Percentiles rank a stretch among this genome's conserved stretches.
Evolutionary conservation across 1,284 basidiomycete genomes (phyloP).

Genomic region (Trametes sp.): DNA sequence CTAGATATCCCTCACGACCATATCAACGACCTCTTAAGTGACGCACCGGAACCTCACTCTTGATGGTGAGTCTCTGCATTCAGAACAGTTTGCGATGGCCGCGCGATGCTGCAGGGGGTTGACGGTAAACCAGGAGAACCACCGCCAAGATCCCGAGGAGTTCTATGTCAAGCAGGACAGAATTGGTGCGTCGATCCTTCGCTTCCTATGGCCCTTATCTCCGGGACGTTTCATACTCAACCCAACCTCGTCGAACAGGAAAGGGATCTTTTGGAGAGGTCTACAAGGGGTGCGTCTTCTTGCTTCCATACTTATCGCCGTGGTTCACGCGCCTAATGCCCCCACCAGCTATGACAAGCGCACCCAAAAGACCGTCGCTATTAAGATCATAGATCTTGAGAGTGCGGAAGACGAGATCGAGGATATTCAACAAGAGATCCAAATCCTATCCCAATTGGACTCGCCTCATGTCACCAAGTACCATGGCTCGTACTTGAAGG

Average conservation of each 20-base stretch:
- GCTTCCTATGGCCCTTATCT: conserved; percentile 11
- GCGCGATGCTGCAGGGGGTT: conserved; percentile 16
- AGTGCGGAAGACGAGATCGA: conserved; percentile 99
- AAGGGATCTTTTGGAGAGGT: conserved; percentile 98
- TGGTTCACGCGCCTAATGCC: conserved; percentile 7
- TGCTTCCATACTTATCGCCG: conserved; percentile 12
- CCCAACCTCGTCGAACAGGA: conserved; percentile 54
- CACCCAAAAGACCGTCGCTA: conserved; percentile 92
- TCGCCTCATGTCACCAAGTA: conserved; percentile 97
- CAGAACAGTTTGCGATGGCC: conserved; percentile 17
- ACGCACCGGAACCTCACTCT: conserved; percentile 10
- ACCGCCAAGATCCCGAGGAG: conserved; percentile 88
- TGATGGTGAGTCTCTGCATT: conserved; percentile 27
- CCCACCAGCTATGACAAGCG: conserved; percentile 84
- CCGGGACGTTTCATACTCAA: conserved; percentile 6
- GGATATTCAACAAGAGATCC: conserved; percentile 99
- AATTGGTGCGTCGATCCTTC: conserved; percentile 72
- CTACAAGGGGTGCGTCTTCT: conserved; percentile 82
- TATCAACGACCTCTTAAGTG: conserved; percentile 31
- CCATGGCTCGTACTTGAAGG: conserved; percentile 95
- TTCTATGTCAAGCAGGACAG: conserved; percentile 96
- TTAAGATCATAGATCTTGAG: conserved; percentile 99
- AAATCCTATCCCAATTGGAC: conserved; percentile 97
- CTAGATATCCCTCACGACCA: conserved; percentile 31
- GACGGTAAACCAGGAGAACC: conserved; percentile 58